Evolutionary conservation across 257 asterid genomes (phyloP).

Genomic region (Oldenlandia corymbosa): DNA sequence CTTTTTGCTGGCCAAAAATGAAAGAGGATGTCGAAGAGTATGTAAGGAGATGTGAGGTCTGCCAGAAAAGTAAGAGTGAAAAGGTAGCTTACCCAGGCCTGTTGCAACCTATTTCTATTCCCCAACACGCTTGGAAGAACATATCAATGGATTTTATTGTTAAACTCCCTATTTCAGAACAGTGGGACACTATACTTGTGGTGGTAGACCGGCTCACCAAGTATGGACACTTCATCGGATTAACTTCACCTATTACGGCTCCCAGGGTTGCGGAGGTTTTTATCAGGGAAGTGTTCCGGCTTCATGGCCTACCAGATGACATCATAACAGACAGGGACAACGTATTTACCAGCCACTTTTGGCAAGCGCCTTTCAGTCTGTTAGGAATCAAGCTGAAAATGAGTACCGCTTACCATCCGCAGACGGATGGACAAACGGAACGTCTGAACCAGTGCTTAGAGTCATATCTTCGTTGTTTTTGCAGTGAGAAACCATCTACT

Average conservation of each 20-base stretch:
- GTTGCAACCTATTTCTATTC: neutral
- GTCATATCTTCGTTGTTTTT: too few relatives aligned
- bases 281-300: neutral
- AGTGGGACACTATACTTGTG: neutral
- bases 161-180: neutral
- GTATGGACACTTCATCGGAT: neutral
- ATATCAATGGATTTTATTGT: neutral
- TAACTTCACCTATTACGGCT: neutral
- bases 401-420: neutral
- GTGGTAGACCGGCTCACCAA: neutral
- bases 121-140: neutral
- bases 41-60: neutral
- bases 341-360: neutral
- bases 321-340: neutral
- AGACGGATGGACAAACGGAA: neutral
- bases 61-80: neutral
- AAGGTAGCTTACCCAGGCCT: neutral
- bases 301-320: neutral
- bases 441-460: neutral
- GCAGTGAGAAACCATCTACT: too few relatives aligned
- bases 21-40: neutral
- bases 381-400: neutral
- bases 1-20: neutral
- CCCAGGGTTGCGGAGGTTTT: neutral
- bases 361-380: neutral